Percentiles rank a stretch among this genome's conserved stretches.
Conservation (phyloP, 2,329 filamentous ascomycete genomes). For the Cladophialophora carrionii region DNA sequence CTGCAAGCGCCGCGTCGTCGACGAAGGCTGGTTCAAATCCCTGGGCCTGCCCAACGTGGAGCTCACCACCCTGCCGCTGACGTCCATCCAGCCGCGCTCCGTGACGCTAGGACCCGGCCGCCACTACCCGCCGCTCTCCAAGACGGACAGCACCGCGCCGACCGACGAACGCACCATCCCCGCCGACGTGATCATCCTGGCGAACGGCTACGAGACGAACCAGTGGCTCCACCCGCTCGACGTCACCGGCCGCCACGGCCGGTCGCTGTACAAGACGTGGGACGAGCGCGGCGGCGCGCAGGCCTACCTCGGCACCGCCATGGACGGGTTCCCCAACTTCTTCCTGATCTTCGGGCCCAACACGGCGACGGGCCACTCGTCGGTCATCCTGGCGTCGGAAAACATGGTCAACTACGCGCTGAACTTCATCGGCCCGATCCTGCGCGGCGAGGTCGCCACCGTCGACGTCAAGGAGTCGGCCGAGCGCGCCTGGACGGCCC, state of each 20-base stretch:
- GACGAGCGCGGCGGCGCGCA: conserved; percentile 61
- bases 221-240: conserved; percentile 59
- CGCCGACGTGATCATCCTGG: conserved; percentile 64
- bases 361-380: conserved; percentile 64
- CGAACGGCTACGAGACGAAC: conserved; percentile 64
- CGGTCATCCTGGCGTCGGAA: conserved; percentile 63
- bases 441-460: conserved; percentile 50
- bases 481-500: conserved; percentile 52
- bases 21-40: conserved; percentile 59
- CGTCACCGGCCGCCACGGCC: conserved; percentile 56
- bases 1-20: conserved; percentile 67
- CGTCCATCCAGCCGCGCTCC: conserved; percentile 53
- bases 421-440: conserved; percentile 60
- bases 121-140: conserved; percentile 48
- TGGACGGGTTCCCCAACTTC: conserved; percentile 68
- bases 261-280: conserved; percentile 61
- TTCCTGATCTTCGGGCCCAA: conserved; percentile 67
- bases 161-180: conserved; percentile 51
- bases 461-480: conserved; percentile 55
- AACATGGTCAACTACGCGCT: conserved; percentile 64
- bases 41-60: conserved; percentile 59
- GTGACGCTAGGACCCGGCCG: conserved; percentile 57
- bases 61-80: conserved; percentile 57
- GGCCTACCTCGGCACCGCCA: conserved; percentile 62
- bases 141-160: conserved; percentile 35